These are phyloP conservation scores for Mucor sp. DNA, from an alignment of 371 early-diverging fungal genomes.

Conservation along the genomic window DNA sequence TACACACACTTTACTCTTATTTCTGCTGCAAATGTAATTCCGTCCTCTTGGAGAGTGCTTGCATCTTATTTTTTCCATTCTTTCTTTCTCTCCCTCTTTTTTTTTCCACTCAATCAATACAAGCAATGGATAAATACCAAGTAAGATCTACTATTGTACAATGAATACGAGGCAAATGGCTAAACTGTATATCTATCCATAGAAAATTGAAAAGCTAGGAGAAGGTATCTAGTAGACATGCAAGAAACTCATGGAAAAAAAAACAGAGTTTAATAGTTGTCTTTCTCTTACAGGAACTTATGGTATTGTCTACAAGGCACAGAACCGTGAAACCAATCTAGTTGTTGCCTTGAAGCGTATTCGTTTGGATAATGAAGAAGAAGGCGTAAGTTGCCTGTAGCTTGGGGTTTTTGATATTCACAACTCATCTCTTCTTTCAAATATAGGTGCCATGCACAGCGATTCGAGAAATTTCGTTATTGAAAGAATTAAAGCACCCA, in stretches of 20 bases:
- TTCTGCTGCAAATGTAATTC: neutral
- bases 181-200: slow-evolving; percentile 3
- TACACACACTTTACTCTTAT: neutral
- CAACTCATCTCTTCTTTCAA: neutral
- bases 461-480: slow-evolving; percentile 97
- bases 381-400: slow-evolving; percentile 64
- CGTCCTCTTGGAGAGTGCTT: neutral
- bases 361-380: slow-evolving; percentile 95
- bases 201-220: slow-evolving; percentile 93
- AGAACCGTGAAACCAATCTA: slow-evolving; percentile 88
- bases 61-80: slow-evolving; percentile 8
- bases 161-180: neutral
- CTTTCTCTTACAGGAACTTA: slow-evolving; percentile 71
- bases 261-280: neutral
- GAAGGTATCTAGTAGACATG: slow-evolving; percentile 59
- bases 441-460: slow-evolving; percentile 92
- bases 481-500: slow-evolving; percentile 93
- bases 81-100: slow-evolving; percentile 1
- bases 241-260: neutral
- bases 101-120: neutral
- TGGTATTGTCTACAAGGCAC: slow-evolving; percentile 98
- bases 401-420: neutral
- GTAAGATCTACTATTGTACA: slow-evolving; percentile 32
- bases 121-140: slow-evolving; percentile 81
- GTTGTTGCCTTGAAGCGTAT: slow-evolving; percentile 99